Evolutionary conservation across 2,329 filamentous ascomycete genomes (phyloP), one percentile per base, ranked within the genome.

Genomic region (Pseudohalonectria lignicola): DNA sequence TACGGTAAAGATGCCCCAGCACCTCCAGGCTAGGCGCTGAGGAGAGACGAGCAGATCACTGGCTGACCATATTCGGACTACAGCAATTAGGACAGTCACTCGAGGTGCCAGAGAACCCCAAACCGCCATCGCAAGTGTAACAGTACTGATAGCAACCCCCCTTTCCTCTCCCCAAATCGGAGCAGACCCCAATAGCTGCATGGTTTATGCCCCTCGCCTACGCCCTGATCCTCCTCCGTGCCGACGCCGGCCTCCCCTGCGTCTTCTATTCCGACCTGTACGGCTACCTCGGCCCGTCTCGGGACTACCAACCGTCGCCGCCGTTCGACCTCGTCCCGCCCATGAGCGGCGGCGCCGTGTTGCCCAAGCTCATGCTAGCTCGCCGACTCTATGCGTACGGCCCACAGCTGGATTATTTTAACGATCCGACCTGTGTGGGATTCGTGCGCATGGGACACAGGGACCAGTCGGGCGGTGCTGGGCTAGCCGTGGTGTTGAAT

Each of bases 261-360:
- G 61, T 83, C 26, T 86, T 86, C 53, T 85, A 78, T 51, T 78
- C 79, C 18, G 79, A 85, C 49, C 53, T 84, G 1, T 82, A 80
- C 53, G 79, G 79, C 17, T 75, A 77, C 35, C 53, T 60, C 32
- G 66, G 59, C n/a, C 57, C 55, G 34, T 60, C 69, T 15, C 51
- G 60, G n/a, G 60, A 67, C 4, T 64, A 70, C 41, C 59, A 57
- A 4, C 40, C 41, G 11, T 4, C n/a, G 16, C 19, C 26, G 3
- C 34, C 34, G 5, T 10, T 15, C 34, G 47, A 44, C 37, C 47
- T 46, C 32, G 41, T 40, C 2, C 49, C 50, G 0, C 75, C 75
- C 0, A 61, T 69, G 4, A 72, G 69, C 40, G 67, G 65, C 21
- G 67, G 65, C 9, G 66, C 64, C 34, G 34, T 48, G 3, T 62